Evolutionary conservation across 768 basidiomycete genomes (phyloP), one percentile per base, ranked within the genome.

Genomic region (Kwoniella europaea): DNA sequence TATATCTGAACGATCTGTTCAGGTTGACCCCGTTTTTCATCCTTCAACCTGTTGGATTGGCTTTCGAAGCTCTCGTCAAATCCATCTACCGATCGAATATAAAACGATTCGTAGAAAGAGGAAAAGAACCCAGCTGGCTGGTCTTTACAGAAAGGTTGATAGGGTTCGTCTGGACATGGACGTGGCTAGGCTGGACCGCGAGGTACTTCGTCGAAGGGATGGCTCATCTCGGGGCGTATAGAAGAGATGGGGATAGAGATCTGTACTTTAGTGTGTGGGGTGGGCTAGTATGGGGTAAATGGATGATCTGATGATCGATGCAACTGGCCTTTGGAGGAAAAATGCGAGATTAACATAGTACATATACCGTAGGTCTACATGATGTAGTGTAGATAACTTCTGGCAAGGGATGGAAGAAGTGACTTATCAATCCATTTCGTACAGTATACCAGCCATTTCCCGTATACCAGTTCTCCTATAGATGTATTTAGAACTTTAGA

Each of bases 91-190:
- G 79, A 41, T 22, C 41, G 35, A 66, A 35, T 58, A 50, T 64
- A 46, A 61, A 44, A 56, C 2, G 46, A 10, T 55, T 42, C 27
- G 29, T 42, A 41, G 20, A 29, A 7, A 60, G 44, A 15, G 61
- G 57, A 0, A 20, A 42, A n/a, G 62, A 71, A 13, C 74, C 77
- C 0, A 55, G n/a, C 5, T 77, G 74, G 72, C 27, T 77, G 46
- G 59, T 75, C 13, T 62, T 65, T 13, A 4, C 68, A 4, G 79
- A 81, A 64, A 43, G 79, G 43, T 12, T 72, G 15, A 13, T 79
- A 5, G 77, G 79, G 0, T 81, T 81, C 58, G 66, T 72, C 2
- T 73, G 67, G 72, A 77, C 76, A 10, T 81, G 79, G 79, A 58
- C 68, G 52, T 81, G 74, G 74, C 59, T 81, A 13, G 79, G 79